phyloP scores from a whole-genome alignment of 441 rosid genomes.

The Populus trichocarpa region DNA sequence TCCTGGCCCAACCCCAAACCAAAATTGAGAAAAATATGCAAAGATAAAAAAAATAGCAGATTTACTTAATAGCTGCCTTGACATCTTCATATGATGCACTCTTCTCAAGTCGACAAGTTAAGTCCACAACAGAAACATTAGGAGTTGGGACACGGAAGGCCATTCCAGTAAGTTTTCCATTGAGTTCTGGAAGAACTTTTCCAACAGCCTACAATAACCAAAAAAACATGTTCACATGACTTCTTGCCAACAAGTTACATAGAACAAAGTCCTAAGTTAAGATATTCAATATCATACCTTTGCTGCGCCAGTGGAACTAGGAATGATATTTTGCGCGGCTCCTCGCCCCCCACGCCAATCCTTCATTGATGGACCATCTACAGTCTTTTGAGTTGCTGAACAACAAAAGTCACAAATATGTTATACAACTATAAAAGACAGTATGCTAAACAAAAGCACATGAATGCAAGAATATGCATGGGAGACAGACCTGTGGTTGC shows the following conservation, averaged over 20 bases:
- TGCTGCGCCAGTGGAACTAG: slow-evolving; percentile 99
- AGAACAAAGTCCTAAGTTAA: neutral
- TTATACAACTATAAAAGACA: neutral
- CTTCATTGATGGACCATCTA: slow-evolving; percentile 68
- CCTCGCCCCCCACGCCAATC: slow-evolving; percentile 99
- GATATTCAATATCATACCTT: slow-evolving; percentile 48
- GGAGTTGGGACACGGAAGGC: slow-evolving; percentile 99
- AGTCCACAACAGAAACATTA: slow-evolving; percentile 95
- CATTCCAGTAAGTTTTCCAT: slow-evolving; percentile 99
- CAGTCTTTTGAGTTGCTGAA: slow-evolving; percentile 65
- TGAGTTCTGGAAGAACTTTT: slow-evolving; percentile 96
- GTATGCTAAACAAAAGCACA: neutral
- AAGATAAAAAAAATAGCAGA: slow-evolving; percentile 3
- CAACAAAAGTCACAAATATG: slow-evolving; percentile 12
- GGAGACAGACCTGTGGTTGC: slow-evolving; percentile 80
- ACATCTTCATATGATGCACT: slow-evolving; percentile 90
- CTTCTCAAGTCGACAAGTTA: slow-evolving; percentile 95
- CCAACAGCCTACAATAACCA: slow-evolving; percentile 74
- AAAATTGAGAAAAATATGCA: neutral
- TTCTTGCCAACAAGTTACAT: neutral
- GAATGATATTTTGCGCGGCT: slow-evolving; percentile 96
- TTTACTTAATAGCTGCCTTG: slow-evolving; percentile 86
- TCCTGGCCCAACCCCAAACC: neutral
- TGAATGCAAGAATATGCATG: slow-evolving; percentile 7
- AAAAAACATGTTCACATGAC: neutral